A percentile compares a stretch with the other conserved stretches of the same genome.
phyloP scores from a whole-genome alignment of 2,329 filamentous ascomycete species.

The Chrysosporium keratinophilum region DNA sequence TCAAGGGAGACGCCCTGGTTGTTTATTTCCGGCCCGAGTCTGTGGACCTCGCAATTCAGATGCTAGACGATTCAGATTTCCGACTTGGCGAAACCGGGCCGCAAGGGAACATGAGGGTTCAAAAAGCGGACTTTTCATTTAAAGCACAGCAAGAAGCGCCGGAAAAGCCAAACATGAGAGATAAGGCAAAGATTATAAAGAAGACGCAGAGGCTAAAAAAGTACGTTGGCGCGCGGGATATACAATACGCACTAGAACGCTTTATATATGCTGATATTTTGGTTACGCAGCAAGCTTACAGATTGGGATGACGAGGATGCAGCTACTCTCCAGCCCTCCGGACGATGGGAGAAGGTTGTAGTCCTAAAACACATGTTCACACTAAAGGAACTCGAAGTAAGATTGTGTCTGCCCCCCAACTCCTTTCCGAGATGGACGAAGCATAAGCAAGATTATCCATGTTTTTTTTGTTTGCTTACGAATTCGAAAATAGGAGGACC shows the following conservation, averaged over 20 bases:
- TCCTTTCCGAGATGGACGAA: neutral
- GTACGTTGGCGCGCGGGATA: slow-evolving; percentile 28
- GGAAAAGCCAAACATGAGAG: slow-evolving; percentile 46
- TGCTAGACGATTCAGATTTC: slow-evolving; percentile 55
- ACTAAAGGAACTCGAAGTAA: slow-evolving; percentile 60
- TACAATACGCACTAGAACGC: slow-evolving; percentile 16
- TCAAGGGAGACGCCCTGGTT: slow-evolving; percentile 87
- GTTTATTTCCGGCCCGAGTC: slow-evolving; percentile 93
- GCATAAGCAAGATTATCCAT: neutral
- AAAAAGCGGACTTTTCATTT: slow-evolving; percentile 78
- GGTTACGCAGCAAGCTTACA: slow-evolving; percentile 58
- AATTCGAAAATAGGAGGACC: slow-evolving; percentile 51
- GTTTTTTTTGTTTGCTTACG: neutral
- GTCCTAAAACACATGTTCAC: slow-evolving; percentile 93
- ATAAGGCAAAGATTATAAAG: slow-evolving; percentile 82
- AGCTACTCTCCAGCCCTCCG: slow-evolving; percentile 45
- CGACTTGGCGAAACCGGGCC: slow-evolving; percentile 48
- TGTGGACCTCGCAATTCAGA: slow-evolving; percentile 55
- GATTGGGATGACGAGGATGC: slow-evolving; percentile 85
- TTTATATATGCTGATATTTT: neutral
- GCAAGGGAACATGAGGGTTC: slow-evolving; percentile 62
- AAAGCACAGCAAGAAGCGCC: slow-evolving; percentile 69
- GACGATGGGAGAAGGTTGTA: slow-evolving; percentile 65
- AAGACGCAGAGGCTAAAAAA: slow-evolving; percentile 78
- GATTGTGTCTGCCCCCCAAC: slow-evolving; percentile 5